Evolutionary conservation across 495 filamentous ascomycete species (phyloP), one percentile per base, ranked within the genome.

Genomic region (Diplogelasinospora grovesii): DNA sequence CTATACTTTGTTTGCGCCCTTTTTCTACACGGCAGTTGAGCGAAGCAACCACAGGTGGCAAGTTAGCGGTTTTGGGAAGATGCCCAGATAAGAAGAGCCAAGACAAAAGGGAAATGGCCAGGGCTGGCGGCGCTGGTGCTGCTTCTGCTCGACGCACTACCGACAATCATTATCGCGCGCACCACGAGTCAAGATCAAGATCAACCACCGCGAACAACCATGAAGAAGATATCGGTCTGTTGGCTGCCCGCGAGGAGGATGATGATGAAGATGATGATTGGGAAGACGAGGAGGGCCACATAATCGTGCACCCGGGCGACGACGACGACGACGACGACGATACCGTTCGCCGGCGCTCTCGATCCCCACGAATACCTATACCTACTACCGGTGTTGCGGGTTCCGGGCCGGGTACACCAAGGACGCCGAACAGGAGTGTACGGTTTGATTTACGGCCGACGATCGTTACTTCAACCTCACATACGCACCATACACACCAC

Each of bases 391-490:
- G n/a, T n/a, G n/a, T n/a, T n/a, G n/a, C n/a, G n/a, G n/a, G n/a
- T n/a, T n/a, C n/a, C n/a, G n/a, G n/a, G n/a, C 75, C 70, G 26
- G 69, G 77, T 21, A 78, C 79, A 8, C 86, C 89, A 16, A 74
- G 89, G 31, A 96, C 87, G 1, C 75, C 79, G 8, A 86, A 89
- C 56, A 75, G n/a, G n/a, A n/a, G 89, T 24, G 92, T 98, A 23
- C 81, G 86, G 39, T 98, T 98, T 63, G 81, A 95, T 35, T 68
- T 94, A n/a, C 60, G 64, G 50, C 59, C 64, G 32, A 64, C 63
- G 34, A 61, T 67, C 37, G 64, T 70, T n/a, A n/a, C n/a, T n/a
- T n/a, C n/a, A n/a, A n/a, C n/a, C n/a, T n/a, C n/a, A n/a, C n/a
- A n/a, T n/a, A n/a, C n/a, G n/a, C n/a, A n/a, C n/a, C 41, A 28